A percentile compares a stretch with the other conserved stretches of the same genome.
phyloP scores from a whole-genome alignment of 371 early-diverging fungal species.

The Gilbertella persicaria region DNA sequence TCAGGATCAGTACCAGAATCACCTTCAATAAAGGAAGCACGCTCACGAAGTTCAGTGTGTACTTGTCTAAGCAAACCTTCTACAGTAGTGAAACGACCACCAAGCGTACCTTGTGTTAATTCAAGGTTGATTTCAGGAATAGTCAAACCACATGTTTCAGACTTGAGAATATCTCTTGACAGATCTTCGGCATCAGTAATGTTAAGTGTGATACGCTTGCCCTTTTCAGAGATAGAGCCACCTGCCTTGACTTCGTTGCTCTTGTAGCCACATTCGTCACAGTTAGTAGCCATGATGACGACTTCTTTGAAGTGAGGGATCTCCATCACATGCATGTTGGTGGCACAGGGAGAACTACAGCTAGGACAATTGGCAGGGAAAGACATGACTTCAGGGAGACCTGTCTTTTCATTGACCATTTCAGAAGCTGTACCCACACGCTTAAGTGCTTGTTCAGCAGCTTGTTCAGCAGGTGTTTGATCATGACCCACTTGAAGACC shows the following conservation, averaged over 20 bases:
- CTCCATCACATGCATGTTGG: slow-evolving; percentile 90
- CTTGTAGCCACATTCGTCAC: slow-evolving; percentile 93
- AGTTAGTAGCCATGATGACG: slow-evolving; percentile 94
- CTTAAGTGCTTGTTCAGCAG: slow-evolving; percentile 32
- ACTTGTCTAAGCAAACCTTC: slow-evolving; percentile 92
- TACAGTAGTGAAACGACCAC: slow-evolving; percentile 96
- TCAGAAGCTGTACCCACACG: slow-evolving; percentile 17
- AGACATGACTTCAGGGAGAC: slow-evolving; percentile 64
- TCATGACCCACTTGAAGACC: slow-evolving; percentile 71
- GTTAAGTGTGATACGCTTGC: slow-evolving; percentile 79
- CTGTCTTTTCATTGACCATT: slow-evolving; percentile 44
- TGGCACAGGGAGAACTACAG: slow-evolving; percentile 82
- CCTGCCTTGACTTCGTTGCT: slow-evolving; percentile 96
- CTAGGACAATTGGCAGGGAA: slow-evolving; percentile 91
- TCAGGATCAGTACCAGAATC: slow-evolving; percentile 68
- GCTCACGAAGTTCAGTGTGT: slow-evolving; percentile 77
- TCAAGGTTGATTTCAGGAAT: slow-evolving; percentile 92
- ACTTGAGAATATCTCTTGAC: slow-evolving; percentile 92
- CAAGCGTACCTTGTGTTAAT: slow-evolving; percentile 86
- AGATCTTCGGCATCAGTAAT: slow-evolving; percentile 86
- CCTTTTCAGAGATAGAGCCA: slow-evolving; percentile 80
- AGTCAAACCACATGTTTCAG: slow-evolving; percentile 88
- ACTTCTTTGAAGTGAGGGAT: slow-evolving; percentile 97
- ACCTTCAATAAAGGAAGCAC: slow-evolving; percentile 74
- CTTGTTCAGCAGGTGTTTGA: slow-evolving; percentile 36